phyloP scores from a whole-genome alignment of 2,329 filamentous ascomycete genomes.

The Magnaporthiopsis incrustans region DNA sequence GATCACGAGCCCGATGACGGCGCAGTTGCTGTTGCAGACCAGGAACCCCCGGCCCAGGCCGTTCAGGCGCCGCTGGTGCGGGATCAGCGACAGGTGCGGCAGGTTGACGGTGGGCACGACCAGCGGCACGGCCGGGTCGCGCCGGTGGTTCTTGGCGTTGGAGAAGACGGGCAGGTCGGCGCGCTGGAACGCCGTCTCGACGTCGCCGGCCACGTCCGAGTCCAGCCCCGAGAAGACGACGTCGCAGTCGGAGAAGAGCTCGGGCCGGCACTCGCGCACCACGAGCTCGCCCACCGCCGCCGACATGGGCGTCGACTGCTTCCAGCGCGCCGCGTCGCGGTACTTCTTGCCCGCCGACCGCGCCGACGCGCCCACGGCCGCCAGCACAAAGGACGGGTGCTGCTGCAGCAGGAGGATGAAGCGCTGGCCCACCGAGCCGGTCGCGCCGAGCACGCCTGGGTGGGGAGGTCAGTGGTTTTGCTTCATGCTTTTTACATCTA shows the following conservation, averaged over 20 bases:
- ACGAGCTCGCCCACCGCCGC: constrained; percentile 71
- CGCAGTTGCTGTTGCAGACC: constrained; percentile 97
- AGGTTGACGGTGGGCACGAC: constrained; percentile 95
- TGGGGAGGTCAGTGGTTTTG: not conserved
- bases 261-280: constrained; percentile 75
- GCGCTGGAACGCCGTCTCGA: constrained; percentile 86
- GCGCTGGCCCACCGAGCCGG: constrained; percentile 88
- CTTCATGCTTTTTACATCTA: no score
- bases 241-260: constrained; percentile 82
- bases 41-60: constrained; percentile 77
- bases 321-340: constrained; percentile 90
- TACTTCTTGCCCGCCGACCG: constrained; percentile 90
- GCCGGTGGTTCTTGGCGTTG: constrained; percentile 95
- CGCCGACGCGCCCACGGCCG: constrained; percentile 82
- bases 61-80: constrained; percentile 72
- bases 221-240: constrained; percentile 90
- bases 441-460: constrained; percentile 74
- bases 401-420: constrained; percentile 88
- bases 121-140: constrained; percentile 81
- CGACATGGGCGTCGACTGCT: constrained; percentile 73
- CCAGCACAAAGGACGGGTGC: constrained; percentile 79
- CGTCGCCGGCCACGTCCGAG: constrained; percentile 83
- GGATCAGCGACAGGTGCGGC: constrained; percentile 75
- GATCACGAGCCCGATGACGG: constrained; percentile 91
- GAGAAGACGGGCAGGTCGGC: constrained; percentile 89